Base-by-base conservation (phyloP, 768 basidiomycete genomes). In the Auricularia sp. region DNA sequence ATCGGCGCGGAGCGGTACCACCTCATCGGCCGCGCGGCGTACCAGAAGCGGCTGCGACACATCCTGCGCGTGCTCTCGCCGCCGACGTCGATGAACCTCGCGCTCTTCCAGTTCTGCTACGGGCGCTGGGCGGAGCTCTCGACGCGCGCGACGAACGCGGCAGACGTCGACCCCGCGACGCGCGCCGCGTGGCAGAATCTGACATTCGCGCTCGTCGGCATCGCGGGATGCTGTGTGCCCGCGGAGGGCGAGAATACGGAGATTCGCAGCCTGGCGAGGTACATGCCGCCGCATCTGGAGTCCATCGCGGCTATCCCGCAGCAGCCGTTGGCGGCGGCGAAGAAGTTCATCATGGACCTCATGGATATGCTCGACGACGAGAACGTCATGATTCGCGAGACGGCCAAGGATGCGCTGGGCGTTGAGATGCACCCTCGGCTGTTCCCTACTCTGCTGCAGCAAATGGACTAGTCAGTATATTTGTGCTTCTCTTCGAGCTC, bases 31-130 rank as follows among this genome's bases (percentile, higher is more conserved):
- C 88, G 92, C 34, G 79, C 88, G 53, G 86, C 83, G 3, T 84
- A 90, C 71, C 91, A 93, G 75, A 92, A 88, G 73, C 84, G 91
- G 2, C 81, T 91, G 35, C 80, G 92, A 16, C 88, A 85, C 72
- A 76, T 90, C 33, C 72, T 92, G 61, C 83, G 88, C 5, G 71
- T 83, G 62, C 79, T 91, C 58, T 80, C 84, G 1, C 83, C 81
- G 35, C 84, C 87, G 14, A 82, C 83, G 36, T 82, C 85, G 1
- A 81, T 84, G n/a, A 84, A 90, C 62, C 77, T 88, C 23, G 88
- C 87, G 0, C 87, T 90, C 2, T 94, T 91, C 91, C 80, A 87
- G 67, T 91, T 93, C 70, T 87, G 84, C 66, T 92, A 87, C 72
- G 86, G 82, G 77, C 79, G 90, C 60, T 93, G 90, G 90, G 78